A percentile compares a stretch with the other conserved stretches of the same genome.
These are phyloP conservation scores for Actinidia arguta DNA, from an alignment of 179 eudicot genomes.

Conservation along the genomic window DNA sequence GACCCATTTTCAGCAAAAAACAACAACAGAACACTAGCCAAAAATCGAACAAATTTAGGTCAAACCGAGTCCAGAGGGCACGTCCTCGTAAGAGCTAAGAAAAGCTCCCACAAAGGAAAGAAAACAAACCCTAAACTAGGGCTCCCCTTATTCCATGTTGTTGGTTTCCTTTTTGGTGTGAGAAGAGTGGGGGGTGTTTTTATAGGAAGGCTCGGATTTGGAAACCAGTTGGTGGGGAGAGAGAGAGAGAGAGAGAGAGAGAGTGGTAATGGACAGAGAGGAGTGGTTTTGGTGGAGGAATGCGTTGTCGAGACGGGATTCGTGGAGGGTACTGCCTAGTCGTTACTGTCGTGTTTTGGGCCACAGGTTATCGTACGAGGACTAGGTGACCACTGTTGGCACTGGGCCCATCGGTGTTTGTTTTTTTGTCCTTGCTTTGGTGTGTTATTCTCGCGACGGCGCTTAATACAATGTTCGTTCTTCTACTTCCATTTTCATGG, in stretches of 20 bases:
- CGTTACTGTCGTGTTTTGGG: conserved; percentile 19
- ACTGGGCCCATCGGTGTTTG: too few species aligned
- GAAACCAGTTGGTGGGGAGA: neutral
- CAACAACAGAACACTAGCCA: neutral
- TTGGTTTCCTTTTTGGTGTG: conserved; percentile 20
- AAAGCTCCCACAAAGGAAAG: too few species aligned
- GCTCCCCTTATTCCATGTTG: neutral
- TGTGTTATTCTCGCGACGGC: too few species aligned
- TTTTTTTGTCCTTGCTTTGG: too few species aligned
- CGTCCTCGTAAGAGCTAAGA: too few species aligned
- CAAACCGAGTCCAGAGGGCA: too few species aligned
- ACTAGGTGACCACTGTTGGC: too few species aligned
- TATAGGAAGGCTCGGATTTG: too few species aligned
- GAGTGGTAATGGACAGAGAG: neutral
- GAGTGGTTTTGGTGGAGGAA: neutral
- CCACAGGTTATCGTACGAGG: conserved; percentile 6
- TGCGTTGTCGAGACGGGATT: conserved; percentile 41
- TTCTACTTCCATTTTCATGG: too few species aligned
- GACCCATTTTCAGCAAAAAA: conserved; percentile 45
- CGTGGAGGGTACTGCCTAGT: conserved; percentile 8
- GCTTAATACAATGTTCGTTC: too few species aligned
- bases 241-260: neutral
- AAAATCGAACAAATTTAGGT: too few species aligned
- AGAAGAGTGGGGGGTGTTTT: neutral
- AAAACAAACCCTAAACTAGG: too few species aligned